Conservation (phyloP, 2,329 filamentous ascomycete genomes). For the Monilinia laxa region DNA sequence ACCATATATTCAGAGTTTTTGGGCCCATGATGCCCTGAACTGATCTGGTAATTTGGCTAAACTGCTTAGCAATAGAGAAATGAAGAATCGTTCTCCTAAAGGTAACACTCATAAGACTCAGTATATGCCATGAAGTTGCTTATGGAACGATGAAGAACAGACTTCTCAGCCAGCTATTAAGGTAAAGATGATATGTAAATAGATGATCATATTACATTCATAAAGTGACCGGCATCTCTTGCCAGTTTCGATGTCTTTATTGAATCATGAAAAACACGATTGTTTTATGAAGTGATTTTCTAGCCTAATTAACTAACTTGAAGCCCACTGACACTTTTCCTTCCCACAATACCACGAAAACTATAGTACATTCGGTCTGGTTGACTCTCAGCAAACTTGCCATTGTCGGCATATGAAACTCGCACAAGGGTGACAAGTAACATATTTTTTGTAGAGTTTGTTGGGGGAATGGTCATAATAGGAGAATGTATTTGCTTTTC, state of each 20-base stretch:
- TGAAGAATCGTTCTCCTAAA: neutral
- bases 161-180: neutral
- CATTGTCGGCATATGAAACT: slow-evolving; percentile 12
- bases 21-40: neutral
- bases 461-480: slow-evolving; percentile 1
- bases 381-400: slow-evolving; percentile 15
- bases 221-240: neutral
- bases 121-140: neutral
- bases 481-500: slow-evolving; percentile 9
- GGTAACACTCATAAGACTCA: neutral
- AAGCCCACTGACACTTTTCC: neutral
- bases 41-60: neutral
- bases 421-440: slow-evolving; percentile 11
- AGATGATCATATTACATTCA: neutral
- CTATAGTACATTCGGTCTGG: slow-evolving; percentile 13
- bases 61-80: neutral
- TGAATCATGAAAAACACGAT: neutral
- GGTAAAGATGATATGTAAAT: neutral
- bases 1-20: too few species aligned
- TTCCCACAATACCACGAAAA: slow-evolving; percentile 9
- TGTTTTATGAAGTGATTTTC: neutral
- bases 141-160: neutral
- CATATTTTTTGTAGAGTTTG: neutral
- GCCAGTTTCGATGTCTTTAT: neutral
- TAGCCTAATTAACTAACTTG: slow-evolving; percentile 11